Conservation (phyloP, 345 rosid species). For the Rubroshorea leprosula region DNA sequence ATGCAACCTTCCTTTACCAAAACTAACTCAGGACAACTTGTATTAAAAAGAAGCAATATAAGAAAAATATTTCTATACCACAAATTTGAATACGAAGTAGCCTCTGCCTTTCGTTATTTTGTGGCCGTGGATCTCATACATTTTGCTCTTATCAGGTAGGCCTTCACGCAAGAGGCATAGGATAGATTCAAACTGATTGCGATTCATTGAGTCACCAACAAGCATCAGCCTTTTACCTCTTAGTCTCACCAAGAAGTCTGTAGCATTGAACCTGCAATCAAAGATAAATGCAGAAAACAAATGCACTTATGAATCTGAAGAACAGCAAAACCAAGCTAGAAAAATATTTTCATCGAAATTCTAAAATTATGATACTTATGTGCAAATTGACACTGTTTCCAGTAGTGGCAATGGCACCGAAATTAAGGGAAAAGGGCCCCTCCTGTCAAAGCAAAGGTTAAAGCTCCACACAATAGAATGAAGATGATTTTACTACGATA, state of each 20-base stretch:
- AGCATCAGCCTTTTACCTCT: constrained; percentile 79
- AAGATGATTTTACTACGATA: neutral
- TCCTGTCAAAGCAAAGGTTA: neutral
- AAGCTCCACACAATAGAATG: neutral
- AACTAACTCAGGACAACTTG: no score
- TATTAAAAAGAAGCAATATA: constrained; percentile 11
- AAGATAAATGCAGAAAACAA: constrained; percentile 31
- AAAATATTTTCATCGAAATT: neutral
- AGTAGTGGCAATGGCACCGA: neutral
- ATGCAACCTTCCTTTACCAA: no score
- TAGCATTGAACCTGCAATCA: constrained; percentile 79
- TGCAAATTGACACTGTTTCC: neutral
- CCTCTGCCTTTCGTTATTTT: constrained; percentile 90
- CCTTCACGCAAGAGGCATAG: constrained; percentile 84
- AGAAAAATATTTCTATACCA: constrained; percentile 35
- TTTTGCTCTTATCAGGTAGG: constrained; percentile 53
- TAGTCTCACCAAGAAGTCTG: constrained; percentile 82
- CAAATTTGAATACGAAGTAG: constrained; percentile 63
- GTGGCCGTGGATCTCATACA: constrained; percentile 74
- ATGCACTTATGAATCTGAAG: constrained; percentile 10
- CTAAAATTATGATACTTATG: neutral
- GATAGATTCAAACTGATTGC: constrained; percentile 86
- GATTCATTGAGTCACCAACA: constrained; percentile 96
- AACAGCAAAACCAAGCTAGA: neutral
- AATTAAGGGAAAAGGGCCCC: neutral